Conservation (phyloP, 2,329 filamentous ascomycete species). For the Emergomyces orientalis region DNA sequence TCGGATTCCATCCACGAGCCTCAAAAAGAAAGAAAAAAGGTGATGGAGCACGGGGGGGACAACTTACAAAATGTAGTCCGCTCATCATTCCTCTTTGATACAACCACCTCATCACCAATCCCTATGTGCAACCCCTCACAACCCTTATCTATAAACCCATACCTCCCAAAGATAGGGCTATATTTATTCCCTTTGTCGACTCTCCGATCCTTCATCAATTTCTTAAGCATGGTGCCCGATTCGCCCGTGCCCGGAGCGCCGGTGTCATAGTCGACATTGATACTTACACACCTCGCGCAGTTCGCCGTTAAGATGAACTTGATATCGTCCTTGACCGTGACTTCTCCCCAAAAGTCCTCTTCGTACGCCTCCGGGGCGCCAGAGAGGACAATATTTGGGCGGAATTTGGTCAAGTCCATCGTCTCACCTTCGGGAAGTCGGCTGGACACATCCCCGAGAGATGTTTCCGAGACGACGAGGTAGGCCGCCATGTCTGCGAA, state of each 20-base stretch:
- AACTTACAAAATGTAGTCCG: constrained; percentile 48
- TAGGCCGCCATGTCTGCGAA: constrained; percentile 71
- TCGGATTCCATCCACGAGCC: not conserved
- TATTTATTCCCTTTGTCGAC: constrained; percentile 61
- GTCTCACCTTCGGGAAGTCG: constrained; percentile 43
- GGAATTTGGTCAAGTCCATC: constrained; percentile 60
- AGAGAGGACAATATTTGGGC: constrained; percentile 62
- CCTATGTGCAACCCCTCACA: constrained; percentile 34
- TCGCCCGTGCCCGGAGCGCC: constrained; percentile 51
- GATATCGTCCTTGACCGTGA: constrained; percentile 35
- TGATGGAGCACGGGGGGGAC: not conserved
- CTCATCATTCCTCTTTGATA: constrained; percentile 43
- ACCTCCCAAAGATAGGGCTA: constrained; percentile 63
- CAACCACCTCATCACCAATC: constrained; percentile 49
- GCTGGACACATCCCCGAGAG: constrained; percentile 55
- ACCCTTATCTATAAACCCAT: constrained; percentile 50
- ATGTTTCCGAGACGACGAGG: constrained; percentile 61
- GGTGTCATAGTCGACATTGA: constrained; percentile 63
- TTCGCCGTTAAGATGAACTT: constrained; percentile 56
- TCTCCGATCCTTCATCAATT: constrained; percentile 58
- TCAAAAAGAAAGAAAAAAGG: no score
- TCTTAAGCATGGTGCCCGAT: constrained; percentile 55
- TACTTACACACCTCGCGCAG: constrained; percentile 57
- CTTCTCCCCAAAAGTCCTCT: constrained; percentile 63
- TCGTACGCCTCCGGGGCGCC: constrained; percentile 51